Evolutionary conservation across 2,329 filamentous ascomycete genomes (phyloP).

Genomic region (Pseudogymnoascus sp.): DNA sequence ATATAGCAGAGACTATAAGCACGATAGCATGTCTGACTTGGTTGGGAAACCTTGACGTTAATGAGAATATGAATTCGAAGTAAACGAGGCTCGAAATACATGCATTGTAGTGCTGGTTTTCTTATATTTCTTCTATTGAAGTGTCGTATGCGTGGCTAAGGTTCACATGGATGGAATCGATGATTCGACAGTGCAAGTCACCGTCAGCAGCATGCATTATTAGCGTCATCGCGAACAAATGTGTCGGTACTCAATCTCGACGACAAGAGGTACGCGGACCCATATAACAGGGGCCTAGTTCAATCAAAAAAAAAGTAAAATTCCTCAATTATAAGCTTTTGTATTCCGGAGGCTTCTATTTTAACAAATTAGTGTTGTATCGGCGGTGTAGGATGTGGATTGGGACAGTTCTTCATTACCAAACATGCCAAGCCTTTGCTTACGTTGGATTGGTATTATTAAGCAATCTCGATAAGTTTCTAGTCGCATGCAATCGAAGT

Average conservation of each 20-base stretch:
- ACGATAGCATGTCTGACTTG: background rate
- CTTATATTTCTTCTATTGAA: background rate
- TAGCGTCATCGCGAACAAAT: background rate
- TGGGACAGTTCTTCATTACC: background rate
- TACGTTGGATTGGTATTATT: background rate
- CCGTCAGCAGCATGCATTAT: background rate
- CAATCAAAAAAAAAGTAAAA: background rate
- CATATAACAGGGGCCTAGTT: too few species aligned
- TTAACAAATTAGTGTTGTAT: background rate
- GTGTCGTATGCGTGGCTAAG: background rate
- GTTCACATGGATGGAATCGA: background rate
- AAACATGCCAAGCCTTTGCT: background rate
- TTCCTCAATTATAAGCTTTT: background rate
- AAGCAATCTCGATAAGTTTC: background rate
- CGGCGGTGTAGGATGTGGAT: background rate
- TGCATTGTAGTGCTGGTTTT: background rate
- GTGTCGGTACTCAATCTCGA: background rate
- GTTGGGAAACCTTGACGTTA: background rate
- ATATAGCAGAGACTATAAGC: background rate
- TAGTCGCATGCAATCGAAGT: background rate
- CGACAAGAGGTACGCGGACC: background rate
- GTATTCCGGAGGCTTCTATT: background rate
- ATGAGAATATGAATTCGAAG: background rate
- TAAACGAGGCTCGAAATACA: background rate
- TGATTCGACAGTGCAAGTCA: background rate